A percentile compares a stretch with the other conserved stretches of the same genome.
Conservation (phyloP, 768 basidiomycete genomes). For the Trametes cubensis region DNA sequence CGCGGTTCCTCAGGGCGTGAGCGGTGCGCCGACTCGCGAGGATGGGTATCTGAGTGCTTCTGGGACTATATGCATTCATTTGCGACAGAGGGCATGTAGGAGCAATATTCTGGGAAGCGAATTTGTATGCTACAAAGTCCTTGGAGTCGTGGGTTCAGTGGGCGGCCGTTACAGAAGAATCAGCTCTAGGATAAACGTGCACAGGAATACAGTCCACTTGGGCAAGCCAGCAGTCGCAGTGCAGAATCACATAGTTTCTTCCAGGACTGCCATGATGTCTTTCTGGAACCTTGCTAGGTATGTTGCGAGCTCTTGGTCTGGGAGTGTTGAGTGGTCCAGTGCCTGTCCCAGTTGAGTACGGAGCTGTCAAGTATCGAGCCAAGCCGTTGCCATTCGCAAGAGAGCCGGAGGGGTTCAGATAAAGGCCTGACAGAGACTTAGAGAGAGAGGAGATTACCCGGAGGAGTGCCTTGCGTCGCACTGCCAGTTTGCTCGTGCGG, state of each 20-base stretch:
- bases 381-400: background rate
- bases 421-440: background rate
- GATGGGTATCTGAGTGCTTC: too few species aligned
- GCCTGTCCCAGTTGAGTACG: conserved; percentile 76
- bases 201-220: too few species aligned
- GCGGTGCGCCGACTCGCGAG: too few species aligned
- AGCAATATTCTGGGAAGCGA: too few species aligned
- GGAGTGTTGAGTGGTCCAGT: conserved; percentile 70
- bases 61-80: too few species aligned
- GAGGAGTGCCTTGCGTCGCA: conserved; percentile 68
- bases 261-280: conserved; percentile 64
- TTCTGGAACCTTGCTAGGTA: conserved; percentile 73
- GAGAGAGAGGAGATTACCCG: conserved; percentile 49
- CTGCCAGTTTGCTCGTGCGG: conserved; percentile 56
- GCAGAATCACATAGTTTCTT: conserved; percentile 35
- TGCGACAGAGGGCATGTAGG: too few species aligned
- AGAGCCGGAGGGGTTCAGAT: background rate
- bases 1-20: conserved; percentile 16
- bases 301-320: conserved; percentile 64
- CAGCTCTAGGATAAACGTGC: too few species aligned
- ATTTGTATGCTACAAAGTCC: too few species aligned
- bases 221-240: too few species aligned
- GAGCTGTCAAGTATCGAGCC: conserved; percentile 48
- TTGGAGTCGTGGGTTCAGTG: too few species aligned
- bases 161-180: too few species aligned